A percentile compares a stretch with the other conserved stretches of the same genome.
phyloP scores from a whole-genome alignment of 495 filamentous ascomycete species.

The Cetradonia linearis region DNA sequence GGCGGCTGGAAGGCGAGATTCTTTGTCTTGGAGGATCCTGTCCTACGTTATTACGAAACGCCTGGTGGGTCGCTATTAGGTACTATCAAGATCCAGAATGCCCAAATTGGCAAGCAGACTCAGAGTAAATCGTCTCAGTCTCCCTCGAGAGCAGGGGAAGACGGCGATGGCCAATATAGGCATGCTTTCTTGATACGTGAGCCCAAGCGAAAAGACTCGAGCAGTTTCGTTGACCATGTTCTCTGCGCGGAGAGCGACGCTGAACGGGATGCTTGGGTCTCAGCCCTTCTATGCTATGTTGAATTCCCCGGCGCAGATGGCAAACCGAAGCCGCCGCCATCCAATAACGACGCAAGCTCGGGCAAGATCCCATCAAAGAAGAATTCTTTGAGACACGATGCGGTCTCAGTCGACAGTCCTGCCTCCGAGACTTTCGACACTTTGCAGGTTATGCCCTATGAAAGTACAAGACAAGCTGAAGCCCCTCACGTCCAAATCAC shows the following conservation, averaged over 20 bases:
- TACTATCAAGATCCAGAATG: slow-evolving; percentile 81
- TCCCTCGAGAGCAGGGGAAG: slow-evolving; percentile 52
- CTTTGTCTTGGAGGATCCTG: slow-evolving; percentile 82
- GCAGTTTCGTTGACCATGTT: slow-evolving; percentile 82
- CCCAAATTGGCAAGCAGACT: slow-evolving; percentile 86
- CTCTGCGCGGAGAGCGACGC: slow-evolving; percentile 89
- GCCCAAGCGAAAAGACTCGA: slow-evolving; percentile 92
- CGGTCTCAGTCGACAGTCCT: slow-evolving; percentile 35
- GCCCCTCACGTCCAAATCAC: slow-evolving; percentile 45
- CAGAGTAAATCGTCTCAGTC: slow-evolving; percentile 49
- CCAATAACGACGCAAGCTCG: slow-evolving; percentile 28
- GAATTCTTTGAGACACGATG: slow-evolving; percentile 31
- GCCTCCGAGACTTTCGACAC: slow-evolving; percentile 36
- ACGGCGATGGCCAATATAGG: slow-evolving; percentile 86
- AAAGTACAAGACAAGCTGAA: slow-evolving; percentile 65
- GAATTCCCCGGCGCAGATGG: slow-evolving; percentile 55
- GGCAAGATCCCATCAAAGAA: slow-evolving; percentile 40
- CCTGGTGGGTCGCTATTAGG: slow-evolving; percentile 82
- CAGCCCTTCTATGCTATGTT: slow-evolving; percentile 81
- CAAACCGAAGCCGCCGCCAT: slow-evolving; percentile 25
- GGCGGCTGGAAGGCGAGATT: slow-evolving; percentile 98
- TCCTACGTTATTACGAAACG: slow-evolving; percentile 83
- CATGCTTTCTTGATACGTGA: slow-evolving; percentile 93
- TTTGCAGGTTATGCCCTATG: slow-evolving; percentile 75
- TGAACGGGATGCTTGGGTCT: slow-evolving; percentile 91